These are phyloP conservation scores for Raffaelea arxii DNA, from an alignment of 2,329 filamentous ascomycete species.

Conservation along the genomic window DNA sequence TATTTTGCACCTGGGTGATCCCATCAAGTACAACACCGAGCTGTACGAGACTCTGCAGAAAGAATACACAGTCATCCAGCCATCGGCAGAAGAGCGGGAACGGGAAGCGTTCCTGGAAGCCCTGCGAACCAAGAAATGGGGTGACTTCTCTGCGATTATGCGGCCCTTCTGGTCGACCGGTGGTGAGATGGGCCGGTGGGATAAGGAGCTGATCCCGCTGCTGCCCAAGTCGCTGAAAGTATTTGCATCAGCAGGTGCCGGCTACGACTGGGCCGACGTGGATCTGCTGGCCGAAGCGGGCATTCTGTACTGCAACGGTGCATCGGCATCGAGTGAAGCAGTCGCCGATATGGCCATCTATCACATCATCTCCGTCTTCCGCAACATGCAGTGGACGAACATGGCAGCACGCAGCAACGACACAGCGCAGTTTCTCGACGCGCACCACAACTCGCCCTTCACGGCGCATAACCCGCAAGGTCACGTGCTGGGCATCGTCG, in stretches of 20 bases:
- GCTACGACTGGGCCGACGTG: slow-evolving; percentile 59
- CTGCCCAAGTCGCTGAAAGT: slow-evolving; percentile 49
- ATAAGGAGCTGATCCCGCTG: slow-evolving; percentile 21
- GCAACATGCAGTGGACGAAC: slow-evolving; percentile 56
- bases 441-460: slow-evolving; percentile 7
- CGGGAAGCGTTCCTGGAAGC: slow-evolving; percentile 39
- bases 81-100: slow-evolving; percentile 33
- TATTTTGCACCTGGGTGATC: slow-evolving; percentile 68
- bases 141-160: slow-evolving; percentile 38
- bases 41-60: slow-evolving; percentile 33
- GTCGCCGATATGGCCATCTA: slow-evolving; percentile 64
- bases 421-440: slow-evolving; percentile 24
- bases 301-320: slow-evolving; percentile 64
- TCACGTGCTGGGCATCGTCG: slow-evolving; percentile 46
- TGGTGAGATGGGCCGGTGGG: slow-evolving; percentile 17
- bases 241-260: slow-evolving; percentile 54
- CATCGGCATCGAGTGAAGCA: slow-evolving; percentile 58
- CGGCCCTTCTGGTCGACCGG: slow-evolving; percentile 14
- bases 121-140: slow-evolving; percentile 42
- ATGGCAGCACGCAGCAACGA: slow-evolving; percentile 32
- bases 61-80: slow-evolving; percentile 38
- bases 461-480: slow-evolving; percentile 48
- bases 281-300: slow-evolving; percentile 46
- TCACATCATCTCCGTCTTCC: slow-evolving; percentile 60
- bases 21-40: slow-evolving; percentile 37